Conservation (phyloP, 257 asterid species). For the Nicotiana attenuata region DNA sequence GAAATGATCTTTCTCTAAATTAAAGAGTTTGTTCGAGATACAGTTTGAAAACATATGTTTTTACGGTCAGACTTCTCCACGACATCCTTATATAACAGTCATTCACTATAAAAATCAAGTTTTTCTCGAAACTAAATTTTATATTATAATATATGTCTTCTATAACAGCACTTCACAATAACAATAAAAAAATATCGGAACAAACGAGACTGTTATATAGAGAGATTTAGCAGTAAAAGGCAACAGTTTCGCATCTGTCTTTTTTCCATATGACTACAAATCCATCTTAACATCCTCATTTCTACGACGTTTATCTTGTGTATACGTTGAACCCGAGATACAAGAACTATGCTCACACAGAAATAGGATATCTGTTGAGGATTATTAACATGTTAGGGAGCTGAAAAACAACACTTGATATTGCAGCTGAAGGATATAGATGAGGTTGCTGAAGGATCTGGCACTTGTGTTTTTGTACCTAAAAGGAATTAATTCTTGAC, state of each 20-base stretch:
- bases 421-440: neutral
- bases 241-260: too few species aligned
- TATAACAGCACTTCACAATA: too few species aligned
- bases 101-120: too few species aligned
- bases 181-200: too few species aligned
- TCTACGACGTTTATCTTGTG: neutral
- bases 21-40: neutral
- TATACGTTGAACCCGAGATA: neutral
- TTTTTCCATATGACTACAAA: neutral
- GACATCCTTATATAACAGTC: too few species aligned
- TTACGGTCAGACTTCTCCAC: too few species aligned
- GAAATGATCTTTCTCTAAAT: neutral
- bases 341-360: neutral
- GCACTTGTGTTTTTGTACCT: neutral
- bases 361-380: neutral
- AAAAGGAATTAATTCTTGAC: neutral
- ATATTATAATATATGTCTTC: too few species aligned
- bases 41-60: too few species aligned
- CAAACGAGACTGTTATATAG: too few species aligned
- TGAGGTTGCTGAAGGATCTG: neutral
- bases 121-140: too few species aligned
- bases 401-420: neutral
- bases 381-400: neutral
- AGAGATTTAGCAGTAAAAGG: too few species aligned
- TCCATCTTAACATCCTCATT: neutral